Base-by-base conservation (phyloP, 805 yeast genomes). In the Metschnikowia orientalis region DNA sequence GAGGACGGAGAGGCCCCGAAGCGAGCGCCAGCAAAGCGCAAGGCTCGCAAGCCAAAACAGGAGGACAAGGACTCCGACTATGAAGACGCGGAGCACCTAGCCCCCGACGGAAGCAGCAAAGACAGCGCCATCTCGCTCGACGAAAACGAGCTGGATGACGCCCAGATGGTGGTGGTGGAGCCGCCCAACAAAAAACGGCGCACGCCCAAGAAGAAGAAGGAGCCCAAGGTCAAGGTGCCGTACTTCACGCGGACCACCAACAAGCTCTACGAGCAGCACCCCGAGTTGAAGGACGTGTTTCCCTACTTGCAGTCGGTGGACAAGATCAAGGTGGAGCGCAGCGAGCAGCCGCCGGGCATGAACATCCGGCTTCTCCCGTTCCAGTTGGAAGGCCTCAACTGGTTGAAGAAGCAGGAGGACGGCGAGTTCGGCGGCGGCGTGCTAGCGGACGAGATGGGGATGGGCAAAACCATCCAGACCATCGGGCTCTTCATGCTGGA, bases 401-500 rank as follows among this genome's bases (percentile, higher is more conserved):
- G 99, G 99, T 69, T 92, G 40, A 47, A 75, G 9, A 69, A 76
- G 30, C 97, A 90, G 59, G 97, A 90, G 52, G 78, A 77, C 14
- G 69, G 84, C 15, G 71, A 68, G 26, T 90, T 82, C 57, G 69
- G 73, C 10, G 98, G 98, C 16, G 98, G 97, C 10, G 81, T 92
- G 7, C 64, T 92, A 28, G 97, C 98, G 4, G 99, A 92, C 64
- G 99, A 92, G 59, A 92, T 92, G 99, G 99, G 99, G 22, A 90
- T 92, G 97, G 99, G 99, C 42, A 92, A 92, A 51, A 92, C 99
- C 1, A 89, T 92, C 30, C 98, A 92, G 60, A 90, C 95, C 23
- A 90, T 92, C 41, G 92, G 94, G 0, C 60, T 92, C 27, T 75
- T 92, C 51, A 76, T 89, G 77, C 57, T 69, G 28, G 94, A 87